These are phyloP conservation scores for Macrophomina phaseolina DNA, from an alignment of 2,329 filamentous ascomycete species.

Conservation along the genomic window DNA sequence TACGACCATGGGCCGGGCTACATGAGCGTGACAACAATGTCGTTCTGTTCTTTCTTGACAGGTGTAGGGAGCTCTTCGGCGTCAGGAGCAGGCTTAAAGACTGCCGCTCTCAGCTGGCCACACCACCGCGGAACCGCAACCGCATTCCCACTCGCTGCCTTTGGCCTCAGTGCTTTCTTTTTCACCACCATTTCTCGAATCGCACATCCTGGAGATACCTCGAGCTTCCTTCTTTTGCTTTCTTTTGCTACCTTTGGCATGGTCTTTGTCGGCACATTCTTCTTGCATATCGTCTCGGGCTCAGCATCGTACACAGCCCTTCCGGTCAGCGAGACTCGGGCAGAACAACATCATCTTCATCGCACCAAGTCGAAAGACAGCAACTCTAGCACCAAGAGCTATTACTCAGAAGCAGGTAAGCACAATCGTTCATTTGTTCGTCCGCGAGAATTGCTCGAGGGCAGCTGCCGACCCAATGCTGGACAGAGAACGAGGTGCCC, in stretches of 20 bases:
- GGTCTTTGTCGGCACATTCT: constrained; percentile 79
- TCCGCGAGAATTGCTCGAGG: constrained; percentile 16
- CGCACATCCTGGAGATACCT: constrained; percentile 82
- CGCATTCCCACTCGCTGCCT: constrained; percentile 88
- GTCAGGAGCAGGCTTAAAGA: constrained; percentile 88
- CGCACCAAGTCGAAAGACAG: constrained; percentile 55
- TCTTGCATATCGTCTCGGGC: constrained; percentile 72
- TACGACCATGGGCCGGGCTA: constrained; percentile 71
- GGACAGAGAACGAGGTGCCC: constrained; percentile 26
- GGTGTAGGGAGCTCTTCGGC: constrained; percentile 89
- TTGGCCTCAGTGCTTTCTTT: constrained; percentile 95
- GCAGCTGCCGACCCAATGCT: constrained; percentile 22
- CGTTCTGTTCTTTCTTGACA: constrained; percentile 83
- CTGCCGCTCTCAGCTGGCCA: constrained; percentile 89
- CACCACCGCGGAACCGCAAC: constrained; percentile 90
- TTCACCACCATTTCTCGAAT: constrained; percentile 82
- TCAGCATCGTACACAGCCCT: constrained; percentile 66
- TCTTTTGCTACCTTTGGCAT: constrained; percentile 79
- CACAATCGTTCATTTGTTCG: constrained; percentile 14
- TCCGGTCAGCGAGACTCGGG: constrained; percentile 52
- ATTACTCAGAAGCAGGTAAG: constrained; percentile 70
- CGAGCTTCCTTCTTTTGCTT: constrained; percentile 79
- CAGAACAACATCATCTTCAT: constrained; percentile 42
- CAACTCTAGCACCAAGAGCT: constrained; percentile 46
- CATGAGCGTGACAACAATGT: constrained; percentile 65